Base-by-base conservation (phyloP, 495 filamentous ascomycete species). In the Mytilinidion resinicola region DNA sequence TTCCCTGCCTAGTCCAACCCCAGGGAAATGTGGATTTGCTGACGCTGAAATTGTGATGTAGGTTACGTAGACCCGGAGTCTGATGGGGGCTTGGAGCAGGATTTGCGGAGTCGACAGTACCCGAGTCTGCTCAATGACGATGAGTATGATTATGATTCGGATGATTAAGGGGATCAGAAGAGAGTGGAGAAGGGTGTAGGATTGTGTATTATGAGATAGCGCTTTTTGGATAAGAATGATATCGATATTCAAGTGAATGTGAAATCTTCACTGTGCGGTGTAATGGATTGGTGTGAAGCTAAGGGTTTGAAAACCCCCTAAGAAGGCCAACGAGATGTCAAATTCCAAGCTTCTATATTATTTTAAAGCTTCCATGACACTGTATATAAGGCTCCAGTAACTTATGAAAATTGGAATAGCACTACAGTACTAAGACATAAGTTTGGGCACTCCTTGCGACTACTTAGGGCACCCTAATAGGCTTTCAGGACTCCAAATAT, bases 51-150 rank as follows among this genome's bases (percentile, higher is more conserved):
- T 0, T 38, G n/a, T 52, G 10, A 10, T 4, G 2, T 63, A 84
- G 84, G 92, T 12, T 98, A 93, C 68, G 74, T 88, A 33, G 90
- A 95, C 67, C 83, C 88, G 0, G 91, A 93, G 62, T 83, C 82
- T 33, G 87, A 88, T 44, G 90, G 89, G 1, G 88, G 92, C 0
- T 70, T 96, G 20, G 89, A 91, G 68, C 89, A 93, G 61, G 91
- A 98, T 67, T 74, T 96, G 41, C 62, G 72, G 50, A 65, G 57
- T 39, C 61, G 74, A 42, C 60, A 73, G 63, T 74, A 76, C 55
- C 66, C 73, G 41, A 68, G 70, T 19, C 59, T 77, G 48, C 49
- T 77, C 51, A 68, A 70, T 0, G 74, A 75, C 15, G 73, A 77
- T 21, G 74, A 74, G 30, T 73, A 75, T 46, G 72, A 74, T 39